A percentile compares a stretch with the other conserved stretches of the same genome.
These are phyloP conservation scores for Choiromyces venosus DNA, from an alignment of 495 filamentous ascomycete species.

Conservation along the genomic window DNA sequence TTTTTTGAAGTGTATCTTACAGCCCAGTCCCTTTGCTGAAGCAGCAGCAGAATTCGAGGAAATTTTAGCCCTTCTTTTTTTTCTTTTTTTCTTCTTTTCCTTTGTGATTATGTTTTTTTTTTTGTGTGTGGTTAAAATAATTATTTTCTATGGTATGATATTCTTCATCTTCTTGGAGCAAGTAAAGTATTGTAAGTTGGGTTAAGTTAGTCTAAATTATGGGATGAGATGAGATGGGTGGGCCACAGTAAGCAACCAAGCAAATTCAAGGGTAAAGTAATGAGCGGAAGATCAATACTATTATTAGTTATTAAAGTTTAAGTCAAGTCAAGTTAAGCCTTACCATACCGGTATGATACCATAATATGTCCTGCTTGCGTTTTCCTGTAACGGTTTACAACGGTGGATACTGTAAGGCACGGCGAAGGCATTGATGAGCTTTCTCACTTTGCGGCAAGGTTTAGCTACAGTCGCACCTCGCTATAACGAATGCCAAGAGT, in stretches of 20 bases:
- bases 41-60: neutral
- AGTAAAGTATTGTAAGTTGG: too few relatives aligned
- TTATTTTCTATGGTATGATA: too few relatives aligned
- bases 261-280: neutral
- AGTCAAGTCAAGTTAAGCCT: neutral
- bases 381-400: neutral
- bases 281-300: neutral
- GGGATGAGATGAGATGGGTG: neutral
- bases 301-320: neutral
- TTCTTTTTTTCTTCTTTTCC: too few relatives aligned
- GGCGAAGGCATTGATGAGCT: neutral
- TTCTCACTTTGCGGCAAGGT: neutral
- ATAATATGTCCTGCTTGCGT: neutral
- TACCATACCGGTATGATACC: neutral
- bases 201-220: too few relatives aligned
- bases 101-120: neutral
- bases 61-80: neutral
- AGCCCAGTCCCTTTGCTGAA: neutral
- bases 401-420: neutral
- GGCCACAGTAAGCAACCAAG: neutral
- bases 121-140: too few relatives aligned
- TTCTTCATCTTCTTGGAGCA: too few relatives aligned
- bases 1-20: slow-evolving; percentile 6
- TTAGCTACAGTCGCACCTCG: too few relatives aligned
- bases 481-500: too few relatives aligned